phyloP scores from a whole-genome alignment of 2,329 filamentous ascomycete genomes.

The Sordariomycetes sp. region DNA sequence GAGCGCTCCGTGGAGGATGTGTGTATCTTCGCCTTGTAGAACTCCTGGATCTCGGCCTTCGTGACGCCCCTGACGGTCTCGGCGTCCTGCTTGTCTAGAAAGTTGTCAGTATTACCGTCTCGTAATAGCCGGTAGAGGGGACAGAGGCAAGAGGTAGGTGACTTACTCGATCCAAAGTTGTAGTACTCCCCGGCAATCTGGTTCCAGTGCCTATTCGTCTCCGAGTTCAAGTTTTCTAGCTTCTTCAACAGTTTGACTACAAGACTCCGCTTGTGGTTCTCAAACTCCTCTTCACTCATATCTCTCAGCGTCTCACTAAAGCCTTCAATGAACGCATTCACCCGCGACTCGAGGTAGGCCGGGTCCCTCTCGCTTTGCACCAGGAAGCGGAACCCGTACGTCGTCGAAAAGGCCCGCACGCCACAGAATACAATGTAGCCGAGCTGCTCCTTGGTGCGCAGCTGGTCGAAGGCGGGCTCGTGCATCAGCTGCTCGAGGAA shows the following conservation, averaged over 20 bases:
- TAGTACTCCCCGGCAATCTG: conserved; percentile 81
- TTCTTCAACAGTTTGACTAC: conserved; percentile 83
- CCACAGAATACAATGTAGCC: conserved; percentile 94
- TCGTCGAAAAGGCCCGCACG: conserved; percentile 59
- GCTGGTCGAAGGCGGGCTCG: conserved; percentile 87
- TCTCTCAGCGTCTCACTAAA: conserved; percentile 56
- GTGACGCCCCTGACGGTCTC: conserved; percentile 61
- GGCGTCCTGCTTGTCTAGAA: conserved; percentile 62
- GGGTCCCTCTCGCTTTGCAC: conserved; percentile 87
- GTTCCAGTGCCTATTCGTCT: conserved; percentile 72
- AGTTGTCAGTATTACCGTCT: conserved; percentile 4
- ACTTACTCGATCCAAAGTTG: conserved; percentile 76
- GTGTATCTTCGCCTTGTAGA: conserved; percentile 66
- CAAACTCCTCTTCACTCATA: conserved; percentile 79
- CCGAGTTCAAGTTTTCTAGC: conserved; percentile 80
- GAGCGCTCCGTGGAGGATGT: conserved; percentile 63
- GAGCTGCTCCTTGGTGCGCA: conserved; percentile 93
- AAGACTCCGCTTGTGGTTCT: conserved; percentile 81
- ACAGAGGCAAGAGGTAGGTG: neutral
- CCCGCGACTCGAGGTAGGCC: conserved; percentile 74
- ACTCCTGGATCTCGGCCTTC: conserved; percentile 69
- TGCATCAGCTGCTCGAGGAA: conserved; percentile 84
- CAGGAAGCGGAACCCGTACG: conserved; percentile 76
- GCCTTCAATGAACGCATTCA: conserved; percentile 69
- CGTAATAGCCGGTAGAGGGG: neutral